These are phyloP conservation scores for Apiospora aurea DNA, from an alignment of 2,329 filamentous ascomycete genomes.

Conservation along the genomic window DNA sequence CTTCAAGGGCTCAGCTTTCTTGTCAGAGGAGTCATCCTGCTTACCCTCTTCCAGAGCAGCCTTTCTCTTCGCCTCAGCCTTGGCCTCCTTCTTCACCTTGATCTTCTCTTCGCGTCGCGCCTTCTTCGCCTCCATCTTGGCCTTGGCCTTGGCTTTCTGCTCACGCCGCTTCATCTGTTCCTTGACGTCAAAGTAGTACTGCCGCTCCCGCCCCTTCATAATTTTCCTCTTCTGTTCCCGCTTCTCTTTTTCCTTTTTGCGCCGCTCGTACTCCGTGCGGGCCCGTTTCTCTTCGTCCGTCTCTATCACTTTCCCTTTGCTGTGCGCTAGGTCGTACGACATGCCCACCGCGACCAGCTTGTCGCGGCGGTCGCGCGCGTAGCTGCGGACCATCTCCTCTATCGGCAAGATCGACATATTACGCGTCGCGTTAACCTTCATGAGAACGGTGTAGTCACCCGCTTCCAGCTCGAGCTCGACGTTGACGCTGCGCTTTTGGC, in stretches of 20 bases:
- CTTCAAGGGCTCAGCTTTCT: constrained; percentile 21
- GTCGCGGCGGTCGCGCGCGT: constrained; percentile 68
- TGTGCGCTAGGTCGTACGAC: constrained; percentile 74
- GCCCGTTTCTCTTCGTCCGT: constrained; percentile 56
- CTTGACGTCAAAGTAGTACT: constrained; percentile 45
- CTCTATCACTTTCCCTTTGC: constrained; percentile 64
- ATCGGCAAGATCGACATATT: constrained; percentile 56
- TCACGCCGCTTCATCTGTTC: constrained; percentile 49
- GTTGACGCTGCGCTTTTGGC: constrained; percentile 77
- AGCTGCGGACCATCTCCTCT: constrained; percentile 71
- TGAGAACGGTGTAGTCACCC: constrained; percentile 76
- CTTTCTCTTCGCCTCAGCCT: constrained; percentile 2
- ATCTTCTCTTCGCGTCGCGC: constrained; percentile 35
- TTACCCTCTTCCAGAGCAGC: not conserved
- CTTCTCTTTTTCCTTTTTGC: constrained; percentile 50
- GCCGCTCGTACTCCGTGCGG: constrained; percentile 53
- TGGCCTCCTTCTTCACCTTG: constrained; percentile 34
- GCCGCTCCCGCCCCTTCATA: constrained; percentile 44
- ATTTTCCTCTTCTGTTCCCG: constrained; percentile 45
- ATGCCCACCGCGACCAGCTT: constrained; percentile 77
- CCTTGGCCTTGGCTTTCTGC: constrained; percentile 46
- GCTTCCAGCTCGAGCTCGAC: constrained; percentile 78
- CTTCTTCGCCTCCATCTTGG: constrained; percentile 41
- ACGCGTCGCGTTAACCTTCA: constrained; percentile 77
- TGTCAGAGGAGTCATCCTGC: not conserved